Evolutionary conservation across 148 eudicot genomes (phyloP), one percentile per base, ranked within the genome.

Genomic region (Rhododendron simsii): DNA sequence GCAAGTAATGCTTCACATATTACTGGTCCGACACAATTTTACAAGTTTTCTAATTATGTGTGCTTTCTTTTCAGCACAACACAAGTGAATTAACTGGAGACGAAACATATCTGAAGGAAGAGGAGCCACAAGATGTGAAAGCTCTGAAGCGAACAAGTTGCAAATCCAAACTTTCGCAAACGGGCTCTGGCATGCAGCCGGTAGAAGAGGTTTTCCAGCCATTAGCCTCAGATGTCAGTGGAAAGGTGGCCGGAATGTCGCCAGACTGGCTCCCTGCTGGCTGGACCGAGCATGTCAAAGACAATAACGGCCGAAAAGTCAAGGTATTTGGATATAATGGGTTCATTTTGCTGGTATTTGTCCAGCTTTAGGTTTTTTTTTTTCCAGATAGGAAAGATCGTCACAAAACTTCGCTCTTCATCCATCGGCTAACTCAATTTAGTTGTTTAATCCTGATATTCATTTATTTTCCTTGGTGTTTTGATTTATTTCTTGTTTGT

Each of bases 251-350:
- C 4, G 59, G 82, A n/a, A 26, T 45, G 28, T 79, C 59, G 20
- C 59, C 82, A 28, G 82, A 79, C 59, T 79, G 82, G 55, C 82
- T 79, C 23, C 82, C 82, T 23, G 53, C 57, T 28, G 82, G 82
- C 57, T 93, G 95, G 95, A 90, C 86, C 65, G 63, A 85, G 82
- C 86, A 86, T 67, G 79, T 85, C 73, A 85, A 87, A 85, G 80
- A 67, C 26, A 86, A 78, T 23, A 83, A 87, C 51, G 88, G 90
- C 47, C 90, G 91, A 51, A 88, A 91, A 57, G 33, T 78, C 57
- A 90, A 88, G 92, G 95, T 93, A 86, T 80, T 26, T 23, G 48
- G 11, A 82, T 44, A 1, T 48, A 20, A 21, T 77, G 50, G 39
- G 26, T 7, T 35, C 41, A 74, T 15, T 15, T 74, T 16, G 1